phyloP scores from a whole-genome alignment of 331 rosid species.

The Acacia pycnantha region DNA sequence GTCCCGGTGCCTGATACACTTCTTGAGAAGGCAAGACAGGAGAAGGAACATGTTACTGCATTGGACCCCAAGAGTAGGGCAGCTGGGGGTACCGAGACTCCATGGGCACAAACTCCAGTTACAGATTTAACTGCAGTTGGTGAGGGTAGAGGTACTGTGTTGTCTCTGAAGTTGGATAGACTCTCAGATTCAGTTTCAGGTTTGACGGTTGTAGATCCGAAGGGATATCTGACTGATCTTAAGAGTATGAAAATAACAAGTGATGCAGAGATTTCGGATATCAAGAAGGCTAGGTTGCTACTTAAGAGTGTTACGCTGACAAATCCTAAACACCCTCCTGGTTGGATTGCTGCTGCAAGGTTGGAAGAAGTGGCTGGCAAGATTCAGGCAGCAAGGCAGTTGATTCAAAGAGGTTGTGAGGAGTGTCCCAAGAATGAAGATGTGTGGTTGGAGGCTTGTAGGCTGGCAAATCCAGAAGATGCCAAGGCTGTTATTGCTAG shows the following conservation, averaged over 20 bases:
- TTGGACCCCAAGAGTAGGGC: conserved; percentile 80
- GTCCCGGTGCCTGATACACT: conserved; percentile 87
- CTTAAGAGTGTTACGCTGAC: conserved; percentile 81
- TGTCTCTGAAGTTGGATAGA: conserved; percentile 72
- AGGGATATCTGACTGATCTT: conserved; percentile 78
- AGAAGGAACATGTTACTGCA: conserved; percentile 79
- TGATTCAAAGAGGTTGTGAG: conserved; percentile 82
- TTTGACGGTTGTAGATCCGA: conserved; percentile 77
- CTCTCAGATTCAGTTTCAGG: conserved; percentile 79
- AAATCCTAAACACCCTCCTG: conserved; percentile 76
- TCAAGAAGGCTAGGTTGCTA: conserved; percentile 75
- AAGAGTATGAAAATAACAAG: conserved; percentile 86
- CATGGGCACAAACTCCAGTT: conserved; percentile 80
- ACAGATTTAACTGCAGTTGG: conserved; percentile 92
- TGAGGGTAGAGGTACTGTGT: conserved; percentile 81
- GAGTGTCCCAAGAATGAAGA: conserved; percentile 85
- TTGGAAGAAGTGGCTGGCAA: conserved; percentile 82
- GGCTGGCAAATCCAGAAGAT: conserved; percentile 80
- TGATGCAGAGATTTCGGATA: conserved; percentile 81
- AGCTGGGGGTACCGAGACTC: conserved; percentile 74
- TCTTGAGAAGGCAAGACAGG: conserved; percentile 89
- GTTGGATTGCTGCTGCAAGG: conserved; percentile 89
- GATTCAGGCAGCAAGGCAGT: conserved; percentile 70
- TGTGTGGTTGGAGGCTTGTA: conserved; percentile 85
- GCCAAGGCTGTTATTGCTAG: conserved; percentile 81